Evolutionary conservation across 345 rosid genomes (phyloP).

Genomic region (Hibiscus mutabilis): DNA sequence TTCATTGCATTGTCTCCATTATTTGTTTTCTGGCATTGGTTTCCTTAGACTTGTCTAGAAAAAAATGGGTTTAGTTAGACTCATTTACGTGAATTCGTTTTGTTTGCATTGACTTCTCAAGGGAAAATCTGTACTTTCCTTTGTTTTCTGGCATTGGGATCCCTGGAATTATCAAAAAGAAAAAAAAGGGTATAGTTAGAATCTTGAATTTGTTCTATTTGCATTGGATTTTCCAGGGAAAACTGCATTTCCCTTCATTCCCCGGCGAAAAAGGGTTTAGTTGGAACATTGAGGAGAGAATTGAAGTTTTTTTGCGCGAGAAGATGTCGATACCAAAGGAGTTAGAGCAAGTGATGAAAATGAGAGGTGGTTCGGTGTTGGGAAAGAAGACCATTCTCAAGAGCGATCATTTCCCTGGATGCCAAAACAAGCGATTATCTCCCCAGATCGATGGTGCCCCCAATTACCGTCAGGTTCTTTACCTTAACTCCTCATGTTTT

Average conservation of each 20-base stretch:
- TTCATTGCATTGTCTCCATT: background rate
- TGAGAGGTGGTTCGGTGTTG: conserved; percentile 88
- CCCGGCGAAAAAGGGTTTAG: background rate
- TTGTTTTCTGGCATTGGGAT: background rate
- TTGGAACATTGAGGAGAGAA: background rate
- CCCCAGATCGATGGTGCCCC: conserved; percentile 99
- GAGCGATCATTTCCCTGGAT: conserved; percentile 97
- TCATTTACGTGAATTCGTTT: background rate
- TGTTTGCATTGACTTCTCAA: background rate
- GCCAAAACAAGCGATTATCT: conserved; percentile 86
- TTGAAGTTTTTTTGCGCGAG: conserved; percentile 6
- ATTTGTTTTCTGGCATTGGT: background rate
- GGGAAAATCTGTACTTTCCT: background rate
- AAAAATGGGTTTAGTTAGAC: too few species aligned
- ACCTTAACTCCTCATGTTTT: background rate
- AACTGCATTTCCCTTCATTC: conserved; percentile 1
- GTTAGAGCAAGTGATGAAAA: conserved; percentile 86
- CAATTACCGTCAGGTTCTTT: conserved; percentile 84
- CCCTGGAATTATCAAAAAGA: background rate
- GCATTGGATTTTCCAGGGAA: background rate
- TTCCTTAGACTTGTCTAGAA: background rate
- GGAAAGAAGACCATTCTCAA: conserved; percentile 95
- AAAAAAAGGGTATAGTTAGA: too few species aligned
- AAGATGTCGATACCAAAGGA: conserved; percentile 80
- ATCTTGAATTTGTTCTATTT: background rate